Evolutionary conservation across 2,329 filamentous ascomycete species (phyloP).

Genomic region (Lachnellula willkommii): DNA sequence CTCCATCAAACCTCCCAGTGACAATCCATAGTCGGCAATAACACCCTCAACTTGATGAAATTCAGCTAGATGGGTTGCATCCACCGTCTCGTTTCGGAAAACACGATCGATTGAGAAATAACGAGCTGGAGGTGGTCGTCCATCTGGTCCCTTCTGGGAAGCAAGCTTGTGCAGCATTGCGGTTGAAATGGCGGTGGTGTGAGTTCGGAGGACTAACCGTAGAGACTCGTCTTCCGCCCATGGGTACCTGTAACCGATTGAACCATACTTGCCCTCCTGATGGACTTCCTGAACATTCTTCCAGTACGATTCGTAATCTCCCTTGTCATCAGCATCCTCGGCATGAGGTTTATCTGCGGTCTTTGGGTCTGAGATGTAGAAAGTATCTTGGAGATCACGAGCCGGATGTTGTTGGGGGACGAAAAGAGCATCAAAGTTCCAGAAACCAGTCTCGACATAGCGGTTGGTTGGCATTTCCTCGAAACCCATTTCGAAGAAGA

Average conservation of each 20-base stretch:
- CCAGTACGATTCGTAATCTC: conserved; percentile 81
- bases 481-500: conserved; percentile 99
- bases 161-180: conserved; percentile 89
- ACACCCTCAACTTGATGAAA: conserved; percentile 99
- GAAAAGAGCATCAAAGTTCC: conserved; percentile 97
- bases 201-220: conserved; percentile 84
- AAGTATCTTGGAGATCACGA: conserved; percentile 94
- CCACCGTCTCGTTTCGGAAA: conserved; percentile 95
- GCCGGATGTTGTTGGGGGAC: conserved; percentile 97
- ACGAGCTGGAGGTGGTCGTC: conserved; percentile 62
- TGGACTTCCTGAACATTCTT: conserved; percentile 83
- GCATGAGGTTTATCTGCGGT: conserved; percentile 63
- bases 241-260: conserved; percentile 92
- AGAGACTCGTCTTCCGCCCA: conserved; percentile 85
- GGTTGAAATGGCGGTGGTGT: conserved; percentile 89
- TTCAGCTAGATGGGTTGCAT: conserved; percentile 93
- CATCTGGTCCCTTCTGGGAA: conserved; percentile 68
- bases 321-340: conserved; percentile 48
- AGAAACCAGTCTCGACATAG: conserved; percentile 95
- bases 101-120: conserved; percentile 99
- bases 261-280: conserved; percentile 86
- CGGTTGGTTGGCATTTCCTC: conserved; percentile 94
- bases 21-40: conserved; percentile 92
- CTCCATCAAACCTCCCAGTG: conserved; percentile 85
- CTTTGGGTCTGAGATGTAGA: conserved; percentile 91